These are phyloP conservation scores for Corylus americana DNA, from an alignment of 306 rosid genomes.

Conservation along the genomic window DNA sequence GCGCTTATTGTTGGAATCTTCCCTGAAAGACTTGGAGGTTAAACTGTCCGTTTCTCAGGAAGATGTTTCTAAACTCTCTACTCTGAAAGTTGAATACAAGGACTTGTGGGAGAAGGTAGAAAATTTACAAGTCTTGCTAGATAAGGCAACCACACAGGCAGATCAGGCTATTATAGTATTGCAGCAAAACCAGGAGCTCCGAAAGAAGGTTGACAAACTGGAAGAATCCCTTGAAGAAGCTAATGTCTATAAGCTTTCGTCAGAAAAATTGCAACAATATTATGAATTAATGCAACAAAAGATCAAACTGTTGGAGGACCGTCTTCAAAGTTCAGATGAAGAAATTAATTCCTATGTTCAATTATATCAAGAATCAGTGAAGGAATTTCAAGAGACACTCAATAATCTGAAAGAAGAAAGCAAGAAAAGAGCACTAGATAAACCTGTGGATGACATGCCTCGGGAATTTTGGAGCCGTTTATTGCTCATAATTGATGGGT, in stretches of 20 bases:
- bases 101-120: conserved; percentile 65
- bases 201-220: conserved; percentile 65
- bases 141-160: conserved; percentile 72
- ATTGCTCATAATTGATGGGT: conserved; percentile 87
- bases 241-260: conserved; percentile 59
- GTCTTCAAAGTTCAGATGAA: conserved; percentile 79
- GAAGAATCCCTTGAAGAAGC: conserved; percentile 82
- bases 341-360: conserved; percentile 75
- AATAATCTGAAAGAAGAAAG: conserved; percentile 68
- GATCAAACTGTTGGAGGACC: conserved; percentile 70
- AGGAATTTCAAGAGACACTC: conserved; percentile 78
- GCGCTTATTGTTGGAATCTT: conserved; percentile 61
- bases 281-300: conserved; percentile 77
- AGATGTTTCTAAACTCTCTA: conserved; percentile 61
- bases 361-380: conserved; percentile 81
- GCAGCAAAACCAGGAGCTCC: conserved; percentile 88
- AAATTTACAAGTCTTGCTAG: conserved; percentile 64
- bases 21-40: conserved; percentile 67
- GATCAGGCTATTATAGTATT: conserved; percentile 65
- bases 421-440: conserved; percentile 60
- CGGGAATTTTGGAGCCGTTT: conserved; percentile 90
- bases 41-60: conserved; percentile 69
- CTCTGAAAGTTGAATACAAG: conserved; percentile 62
- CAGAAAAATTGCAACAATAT: conserved; percentile 67
- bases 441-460: conserved; percentile 87